phyloP scores from a whole-genome alignment of 345 rosid species.

The Arabis alpina region DNA sequence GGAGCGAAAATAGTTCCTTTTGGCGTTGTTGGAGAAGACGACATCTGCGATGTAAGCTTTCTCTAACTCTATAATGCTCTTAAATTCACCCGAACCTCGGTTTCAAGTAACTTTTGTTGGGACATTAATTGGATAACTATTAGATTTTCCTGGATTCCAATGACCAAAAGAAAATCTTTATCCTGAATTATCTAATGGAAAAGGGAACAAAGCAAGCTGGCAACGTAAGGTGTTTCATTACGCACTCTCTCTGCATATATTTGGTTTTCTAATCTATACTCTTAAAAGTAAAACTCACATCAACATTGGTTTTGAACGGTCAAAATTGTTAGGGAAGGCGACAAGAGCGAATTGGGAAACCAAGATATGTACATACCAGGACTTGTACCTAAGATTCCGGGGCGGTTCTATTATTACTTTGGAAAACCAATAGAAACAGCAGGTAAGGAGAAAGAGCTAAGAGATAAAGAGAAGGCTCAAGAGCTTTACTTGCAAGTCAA shows the following conservation, averaged over 20 bases:
- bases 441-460: slow-evolving; percentile 62
- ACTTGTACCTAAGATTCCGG: slow-evolving; percentile 71
- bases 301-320: slow-evolving; percentile 13
- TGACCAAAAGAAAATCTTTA: slow-evolving; percentile 72
- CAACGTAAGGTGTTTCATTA: slow-evolving; percentile 52
- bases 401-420: slow-evolving; percentile 71
- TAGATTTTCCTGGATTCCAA: slow-evolving; percentile 66
- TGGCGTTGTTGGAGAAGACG: slow-evolving; percentile 84
- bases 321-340: slow-evolving; percentile 49
- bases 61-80: background rate
- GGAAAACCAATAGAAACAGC: slow-evolving; percentile 77
- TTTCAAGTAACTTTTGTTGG: slow-evolving; percentile 7
- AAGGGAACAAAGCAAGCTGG: slow-evolving; percentile 43
- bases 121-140: slow-evolving; percentile 17
- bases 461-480: slow-evolving; percentile 55
- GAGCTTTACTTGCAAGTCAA: slow-evolving; percentile 63
- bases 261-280: background rate
- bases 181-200: slow-evolving; percentile 47
- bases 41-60: slow-evolving; percentile 59
- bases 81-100: background rate
- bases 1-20: slow-evolving; percentile 89
- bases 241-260: background rate
- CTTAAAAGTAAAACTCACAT: background rate
- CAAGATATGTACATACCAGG: slow-evolving; percentile 60
- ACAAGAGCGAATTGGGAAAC: slow-evolving; percentile 58